Percentiles rank a stretch among this genome's conserved stretches.
Evolutionary conservation across 1,284 basidiomycete species (phyloP).

Genomic region (Ganoderma boninense): DNA sequence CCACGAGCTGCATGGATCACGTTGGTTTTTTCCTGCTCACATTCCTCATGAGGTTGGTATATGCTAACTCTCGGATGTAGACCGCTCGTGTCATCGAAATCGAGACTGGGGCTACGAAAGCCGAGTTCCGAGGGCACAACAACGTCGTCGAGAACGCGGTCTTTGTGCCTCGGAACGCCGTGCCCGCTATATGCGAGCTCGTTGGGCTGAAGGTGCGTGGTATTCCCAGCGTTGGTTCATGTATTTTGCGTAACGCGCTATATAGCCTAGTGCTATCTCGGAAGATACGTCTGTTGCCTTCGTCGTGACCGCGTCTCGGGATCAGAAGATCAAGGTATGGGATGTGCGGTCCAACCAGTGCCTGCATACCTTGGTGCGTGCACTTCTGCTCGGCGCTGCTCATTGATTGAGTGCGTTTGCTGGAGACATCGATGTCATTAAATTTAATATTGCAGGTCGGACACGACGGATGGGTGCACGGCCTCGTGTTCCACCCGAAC

Average conservation of each 20-base stretch:
- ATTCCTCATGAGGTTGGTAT: too few relatives aligned
- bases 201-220: slow-evolving; percentile 22
- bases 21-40: too few relatives aligned
- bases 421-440: neutral
- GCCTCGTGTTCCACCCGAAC: slow-evolving; percentile 72
- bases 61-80: slow-evolving; percentile 43
- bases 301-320: slow-evolving; percentile 71
- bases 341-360: slow-evolving; percentile 69
- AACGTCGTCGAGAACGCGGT: slow-evolving; percentile 74
- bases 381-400: neutral
- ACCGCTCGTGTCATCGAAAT: slow-evolving; percentile 72
- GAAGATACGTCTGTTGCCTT: slow-evolving; percentile 45
- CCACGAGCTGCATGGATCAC: slow-evolving; percentile 74
- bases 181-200: slow-evolving; percentile 58
- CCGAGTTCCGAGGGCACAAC: slow-evolving; percentile 76
- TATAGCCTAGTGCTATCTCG: neutral
- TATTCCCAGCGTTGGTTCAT: neutral
- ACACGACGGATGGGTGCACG: slow-evolving; percentile 76
- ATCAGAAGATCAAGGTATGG: slow-evolving; percentile 79
- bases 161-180: slow-evolving; percentile 66
- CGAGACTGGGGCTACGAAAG: slow-evolving; percentile 64
- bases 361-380: slow-evolving; percentile 64
- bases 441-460: slow-evolving; percentile 46
- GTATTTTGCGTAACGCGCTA: neutral
- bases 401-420: neutral